phyloP scores from a whole-genome alignment of 2,329 filamentous ascomycete species.

The Bipolaris sorokiniana region DNA sequence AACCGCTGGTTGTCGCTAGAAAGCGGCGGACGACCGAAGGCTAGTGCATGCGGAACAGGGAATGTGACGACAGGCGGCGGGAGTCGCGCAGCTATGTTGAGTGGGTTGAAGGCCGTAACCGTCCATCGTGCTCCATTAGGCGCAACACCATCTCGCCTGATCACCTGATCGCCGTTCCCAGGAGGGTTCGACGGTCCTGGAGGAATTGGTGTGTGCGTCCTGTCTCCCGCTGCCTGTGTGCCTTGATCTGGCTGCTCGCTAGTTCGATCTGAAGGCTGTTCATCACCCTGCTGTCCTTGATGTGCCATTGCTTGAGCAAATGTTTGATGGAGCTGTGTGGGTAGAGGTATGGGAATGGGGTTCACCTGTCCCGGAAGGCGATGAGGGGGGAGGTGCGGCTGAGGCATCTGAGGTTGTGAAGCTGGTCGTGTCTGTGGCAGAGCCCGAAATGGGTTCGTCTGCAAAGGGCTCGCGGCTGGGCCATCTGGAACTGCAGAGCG shows the following conservation, averaged over 20 bases:
- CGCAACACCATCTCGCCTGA: conserved; percentile 58
- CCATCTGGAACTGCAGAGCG: conserved; percentile 20
- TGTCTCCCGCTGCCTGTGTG: conserved; percentile 15
- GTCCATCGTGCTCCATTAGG: conserved; percentile 62
- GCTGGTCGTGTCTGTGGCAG: conserved; percentile 35
- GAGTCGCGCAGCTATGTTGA: conserved; percentile 32
- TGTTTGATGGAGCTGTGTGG: conserved; percentile 33
- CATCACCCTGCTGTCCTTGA: conserved; percentile 14
- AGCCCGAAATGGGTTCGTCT: conserved; percentile 43
- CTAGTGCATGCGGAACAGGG: conserved; percentile 29
- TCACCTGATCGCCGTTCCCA: conserved; percentile 48
- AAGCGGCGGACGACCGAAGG: conserved; percentile 26
- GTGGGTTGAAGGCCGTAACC: conserved; percentile 57
- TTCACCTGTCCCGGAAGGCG: conserved; percentile 21
- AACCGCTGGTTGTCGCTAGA: conserved; percentile 26
- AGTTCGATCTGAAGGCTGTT: conserved; percentile 8
- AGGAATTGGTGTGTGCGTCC: conserved; percentile 11
- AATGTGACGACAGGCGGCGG: conserved; percentile 26
- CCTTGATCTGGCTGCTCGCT: conserved; percentile 10
- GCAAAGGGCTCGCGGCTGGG: conserved; percentile 28
- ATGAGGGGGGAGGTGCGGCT: conserved; percentile 21
- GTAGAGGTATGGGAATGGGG: conserved; percentile 26
- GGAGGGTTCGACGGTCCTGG: conserved; percentile 19
- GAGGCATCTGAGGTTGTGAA: conserved; percentile 35
- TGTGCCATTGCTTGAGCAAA: conserved; percentile 34